A percentile compares a stretch with the other conserved stretches of the same genome.
phyloP scores from a whole-genome alignment of 192 early-diverging fungal species.

The Backusella australiensis region DNA sequence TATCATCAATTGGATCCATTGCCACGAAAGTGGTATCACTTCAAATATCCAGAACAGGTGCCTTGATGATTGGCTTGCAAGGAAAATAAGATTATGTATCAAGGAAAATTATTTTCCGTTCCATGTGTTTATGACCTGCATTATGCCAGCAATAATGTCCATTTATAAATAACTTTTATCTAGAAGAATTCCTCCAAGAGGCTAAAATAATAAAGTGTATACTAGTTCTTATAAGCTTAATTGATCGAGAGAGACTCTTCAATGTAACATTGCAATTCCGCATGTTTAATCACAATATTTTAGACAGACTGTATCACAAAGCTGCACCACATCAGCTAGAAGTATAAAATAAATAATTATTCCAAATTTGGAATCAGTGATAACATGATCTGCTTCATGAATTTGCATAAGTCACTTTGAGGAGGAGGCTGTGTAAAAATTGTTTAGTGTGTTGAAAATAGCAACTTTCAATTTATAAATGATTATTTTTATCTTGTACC shows the following conservation, averaged over 20 bases:
- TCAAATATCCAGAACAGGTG: conserved; percentile 34
- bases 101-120: conserved; percentile 30
- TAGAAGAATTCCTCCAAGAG: conserved; percentile 12
- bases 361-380: background rate
- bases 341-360: conserved; percentile 2
- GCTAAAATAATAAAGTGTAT: background rate
- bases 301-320: background rate
- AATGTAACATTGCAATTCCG: background rate
- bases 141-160: conserved; percentile 22
- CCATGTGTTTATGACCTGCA: conserved; percentile 20
- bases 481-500: background rate
- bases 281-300: background rate
- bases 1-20: conserved; percentile 30
- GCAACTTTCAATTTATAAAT: background rate
- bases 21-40: conserved; percentile 36
- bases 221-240: background rate
- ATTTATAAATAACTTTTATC: conserved; percentile 28
- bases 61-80: conserved; percentile 31
- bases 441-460: background rate
- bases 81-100: conserved; percentile 28
- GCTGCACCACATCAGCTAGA: background rate
- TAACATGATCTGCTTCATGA: background rate
- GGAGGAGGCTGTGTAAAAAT: background rate
- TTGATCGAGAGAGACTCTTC: background rate
- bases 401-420: background rate